These are phyloP conservation scores for Cladosporium cucumerinum DNA, from an alignment of 2,329 filamentous ascomycete species.

Conservation along the genomic window DNA sequence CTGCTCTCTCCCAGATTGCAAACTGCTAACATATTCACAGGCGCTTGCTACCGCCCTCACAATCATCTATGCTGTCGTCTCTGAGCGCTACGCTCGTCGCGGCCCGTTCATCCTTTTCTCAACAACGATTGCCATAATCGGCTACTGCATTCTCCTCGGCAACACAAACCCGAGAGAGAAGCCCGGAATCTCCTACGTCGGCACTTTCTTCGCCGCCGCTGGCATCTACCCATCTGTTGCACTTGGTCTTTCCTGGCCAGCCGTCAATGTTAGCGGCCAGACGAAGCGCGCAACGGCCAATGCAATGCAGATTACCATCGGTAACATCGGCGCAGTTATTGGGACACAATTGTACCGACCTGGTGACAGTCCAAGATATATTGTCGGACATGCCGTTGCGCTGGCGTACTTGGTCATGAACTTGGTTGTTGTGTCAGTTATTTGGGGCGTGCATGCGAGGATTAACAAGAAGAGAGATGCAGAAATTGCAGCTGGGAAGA, in stretches of 20 bases:
- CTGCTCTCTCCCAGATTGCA: conserved; percentile 4
- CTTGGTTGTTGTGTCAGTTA: conserved; percentile 48
- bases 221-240: conserved; percentile 66
- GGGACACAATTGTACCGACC: conserved; percentile 67
- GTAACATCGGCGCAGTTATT: conserved; percentile 65
- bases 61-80: conserved; percentile 56
- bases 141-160: conserved; percentile 39
- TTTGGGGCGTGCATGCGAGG: conserved; percentile 54
- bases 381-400: conserved; percentile 65
- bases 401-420: conserved; percentile 62
- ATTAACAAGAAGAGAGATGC: conserved; percentile 56
- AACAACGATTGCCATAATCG: conserved; percentile 33
- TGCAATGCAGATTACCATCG: conserved; percentile 69
- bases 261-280: conserved; percentile 68
- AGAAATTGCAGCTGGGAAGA: conserved; percentile 45
- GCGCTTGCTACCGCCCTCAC: conserved; percentile 53
- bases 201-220: conserved; percentile 43
- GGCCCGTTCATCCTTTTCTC: conserved; percentile 63
- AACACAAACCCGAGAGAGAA: conserved; percentile 39
- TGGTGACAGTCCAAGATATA: conserved; percentile 58
- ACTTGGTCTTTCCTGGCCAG: conserved; percentile 65
- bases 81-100: conserved; percentile 56
- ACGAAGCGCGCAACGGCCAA: conserved; percentile 67
- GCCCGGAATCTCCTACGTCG: conserved; percentile 39
- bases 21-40: conserved; percentile 25